These are phyloP conservation scores for Silybum marianum DNA, from an alignment of 129 eudicot genomes.

Conservation along the genomic window DNA sequence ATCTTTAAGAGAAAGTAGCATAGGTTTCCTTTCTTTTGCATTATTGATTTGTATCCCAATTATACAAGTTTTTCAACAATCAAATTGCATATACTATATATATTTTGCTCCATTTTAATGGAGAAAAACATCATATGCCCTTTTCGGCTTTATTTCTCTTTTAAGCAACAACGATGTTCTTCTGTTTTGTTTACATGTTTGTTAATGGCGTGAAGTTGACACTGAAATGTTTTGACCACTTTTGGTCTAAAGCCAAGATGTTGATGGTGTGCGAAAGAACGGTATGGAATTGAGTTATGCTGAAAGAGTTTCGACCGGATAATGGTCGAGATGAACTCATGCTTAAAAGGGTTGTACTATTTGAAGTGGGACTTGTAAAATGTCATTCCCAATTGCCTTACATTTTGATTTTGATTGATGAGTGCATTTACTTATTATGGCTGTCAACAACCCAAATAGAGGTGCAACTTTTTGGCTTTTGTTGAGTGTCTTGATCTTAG, in stretches of 20 bases:
- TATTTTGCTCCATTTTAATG: constrained; percentile 21
- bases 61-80: constrained; percentile 25
- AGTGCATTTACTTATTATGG: constrained; percentile 3
- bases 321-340: neutral
- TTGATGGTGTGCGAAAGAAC: neutral
- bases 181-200: constrained; percentile 3
- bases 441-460: constrained; percentile 4
- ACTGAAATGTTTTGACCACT: constrained; percentile 7
- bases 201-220: constrained; percentile 28
- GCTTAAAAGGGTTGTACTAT: neutral
- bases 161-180: constrained; percentile 12
- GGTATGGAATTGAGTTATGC: neutral
- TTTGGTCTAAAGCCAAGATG: constrained; percentile 24
- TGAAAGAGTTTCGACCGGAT: neutral
- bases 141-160: constrained; percentile 37
- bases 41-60: constrained; percentile 26
- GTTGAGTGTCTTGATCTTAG: neutral
- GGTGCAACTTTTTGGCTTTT: neutral
- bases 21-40: constrained; percentile 24
- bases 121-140: constrained; percentile 8
- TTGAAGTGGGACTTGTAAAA: neutral
- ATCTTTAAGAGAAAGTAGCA: constrained; percentile 35
- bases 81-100: neutral
- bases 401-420: constrained; percentile 17
- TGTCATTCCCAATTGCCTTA: neutral